phyloP scores from a whole-genome alignment of 2,329 filamentous ascomycete genomes.

The Aspergillus vadensis region DNA sequence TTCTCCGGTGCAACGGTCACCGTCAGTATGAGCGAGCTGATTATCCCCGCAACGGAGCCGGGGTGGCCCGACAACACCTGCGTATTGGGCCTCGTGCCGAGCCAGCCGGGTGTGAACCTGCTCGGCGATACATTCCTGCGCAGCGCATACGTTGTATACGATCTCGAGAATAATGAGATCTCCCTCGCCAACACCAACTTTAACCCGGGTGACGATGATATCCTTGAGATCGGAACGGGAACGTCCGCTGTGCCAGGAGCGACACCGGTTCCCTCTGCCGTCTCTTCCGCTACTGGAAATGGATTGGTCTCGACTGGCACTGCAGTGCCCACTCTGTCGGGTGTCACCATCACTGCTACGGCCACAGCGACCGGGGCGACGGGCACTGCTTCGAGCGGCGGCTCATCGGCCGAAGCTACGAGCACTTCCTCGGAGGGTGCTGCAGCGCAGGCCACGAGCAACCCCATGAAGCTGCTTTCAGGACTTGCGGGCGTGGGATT shows the following conservation, averaged over 20 bases:
- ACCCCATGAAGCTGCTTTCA: conserved; percentile 20
- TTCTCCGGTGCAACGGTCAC: conserved; percentile 45
- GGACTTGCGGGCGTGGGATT: conserved; percentile 24
- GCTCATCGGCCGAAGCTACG: background rate
- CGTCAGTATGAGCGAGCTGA: conserved; percentile 25
- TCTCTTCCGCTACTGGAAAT: conserved; percentile 7
- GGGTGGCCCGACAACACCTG: conserved; percentile 47
- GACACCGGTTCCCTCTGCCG: conserved; percentile 26
- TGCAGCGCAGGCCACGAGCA: conserved; percentile 19
- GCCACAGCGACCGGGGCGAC: conserved; percentile 3
- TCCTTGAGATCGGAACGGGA: conserved; percentile 56
- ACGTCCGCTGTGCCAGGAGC: conserved; percentile 53
- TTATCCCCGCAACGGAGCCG: conserved; percentile 54
- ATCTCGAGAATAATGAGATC: conserved; percentile 70
- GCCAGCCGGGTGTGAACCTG: conserved; percentile 54
- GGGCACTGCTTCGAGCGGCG: conserved; percentile 10
- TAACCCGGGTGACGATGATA: conserved; percentile 53
- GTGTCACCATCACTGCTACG: background rate
- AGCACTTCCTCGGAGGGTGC: conserved; percentile 11
- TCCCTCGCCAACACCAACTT: conserved; percentile 69
- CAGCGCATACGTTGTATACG: conserved; percentile 75
- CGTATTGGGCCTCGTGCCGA: conserved; percentile 66
- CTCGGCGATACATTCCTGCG: conserved; percentile 75
- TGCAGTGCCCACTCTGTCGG: background rate
- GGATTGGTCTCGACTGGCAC: background rate